Conservation (phyloP, 2,329 filamentous ascomycete genomes). For the Phaeoacremonium minimum region DNA sequence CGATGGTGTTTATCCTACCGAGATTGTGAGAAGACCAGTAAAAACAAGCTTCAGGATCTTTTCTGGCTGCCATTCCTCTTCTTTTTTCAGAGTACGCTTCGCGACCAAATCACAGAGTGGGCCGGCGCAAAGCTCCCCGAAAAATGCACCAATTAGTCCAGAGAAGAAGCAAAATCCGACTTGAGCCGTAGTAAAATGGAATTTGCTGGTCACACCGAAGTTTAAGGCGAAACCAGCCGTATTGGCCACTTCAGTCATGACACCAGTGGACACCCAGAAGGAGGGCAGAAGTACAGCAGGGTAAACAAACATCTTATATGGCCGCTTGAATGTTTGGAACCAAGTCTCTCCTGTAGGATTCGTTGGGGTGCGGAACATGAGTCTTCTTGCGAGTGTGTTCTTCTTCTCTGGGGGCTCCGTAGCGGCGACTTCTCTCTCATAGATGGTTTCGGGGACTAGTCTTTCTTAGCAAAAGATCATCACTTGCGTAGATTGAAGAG, state of each 20-base stretch:
- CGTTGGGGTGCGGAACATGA: slow-evolving; percentile 11
- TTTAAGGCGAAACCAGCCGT: slow-evolving; percentile 13
- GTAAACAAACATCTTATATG: slow-evolving; percentile 11
- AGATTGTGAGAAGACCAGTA: slow-evolving; percentile 8
- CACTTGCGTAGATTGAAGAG: too few relatives aligned
- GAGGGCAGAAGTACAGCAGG: slow-evolving; percentile 11
- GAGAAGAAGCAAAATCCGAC: slow-evolving; percentile 11
- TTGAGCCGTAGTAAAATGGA: slow-evolving; percentile 8
- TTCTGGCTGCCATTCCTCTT: slow-evolving; percentile 7
- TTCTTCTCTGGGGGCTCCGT: slow-evolving; percentile 1
- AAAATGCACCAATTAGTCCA: slow-evolving; percentile 9
- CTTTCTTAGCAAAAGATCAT: too few relatives aligned
- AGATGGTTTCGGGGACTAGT: slow-evolving; percentile 11
- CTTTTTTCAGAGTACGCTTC: slow-evolving; percentile 6
- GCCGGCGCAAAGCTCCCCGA: slow-evolving; percentile 9
- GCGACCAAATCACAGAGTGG: slow-evolving; percentile 10
- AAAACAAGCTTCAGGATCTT: slow-evolving; percentile 8
- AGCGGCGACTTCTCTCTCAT: slow-evolving; percentile 6
- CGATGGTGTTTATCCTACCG: too few relatives aligned
- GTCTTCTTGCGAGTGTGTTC: slow-evolving; percentile 3
- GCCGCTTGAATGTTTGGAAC: slow-evolving; percentile 10
- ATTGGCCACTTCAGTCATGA: slow-evolving; percentile 14
- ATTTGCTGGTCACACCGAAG: slow-evolving; percentile 8
- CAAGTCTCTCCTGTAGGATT: slow-evolving; percentile 8
- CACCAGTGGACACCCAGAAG: slow-evolving; percentile 10